A percentile compares a stretch with the other conserved stretches of the same genome.
phyloP scores from a whole-genome alignment of 345 rosid species.

The Salix koriyanagi region DNA sequence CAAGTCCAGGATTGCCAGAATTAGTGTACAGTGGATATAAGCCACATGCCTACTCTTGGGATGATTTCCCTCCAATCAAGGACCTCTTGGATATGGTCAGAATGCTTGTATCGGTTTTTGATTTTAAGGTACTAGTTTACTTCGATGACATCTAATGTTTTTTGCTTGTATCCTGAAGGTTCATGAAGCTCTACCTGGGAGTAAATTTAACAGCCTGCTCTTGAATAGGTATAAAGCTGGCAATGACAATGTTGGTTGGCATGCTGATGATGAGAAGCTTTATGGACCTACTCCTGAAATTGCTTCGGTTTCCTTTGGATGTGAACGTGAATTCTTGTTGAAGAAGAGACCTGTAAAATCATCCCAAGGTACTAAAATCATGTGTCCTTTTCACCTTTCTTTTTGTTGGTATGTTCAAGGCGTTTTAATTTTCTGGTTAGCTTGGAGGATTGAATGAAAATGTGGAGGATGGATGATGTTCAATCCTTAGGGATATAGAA shows the following conservation, averaged over 20 bases:
- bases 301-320: conserved; percentile 84
- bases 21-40: conserved; percentile 64
- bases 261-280: conserved; percentile 78
- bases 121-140: not conserved
- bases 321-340: conserved; percentile 75
- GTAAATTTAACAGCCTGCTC: conserved; percentile 79
- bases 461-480: not conserved
- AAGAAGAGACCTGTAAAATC: conserved; percentile 52
- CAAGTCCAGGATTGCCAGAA: conserved; percentile 57
- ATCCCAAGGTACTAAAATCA: conserved; percentile 38
- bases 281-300: conserved; percentile 70
- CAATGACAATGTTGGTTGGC: conserved; percentile 79
- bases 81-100: conserved; percentile 64
- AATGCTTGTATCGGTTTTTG: not conserved
- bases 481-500: too few species aligned
- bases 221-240: conserved; percentile 76
- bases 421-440: not conserved
- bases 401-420: not conserved
- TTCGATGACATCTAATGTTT: not conserved
- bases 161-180: conserved; percentile 44
- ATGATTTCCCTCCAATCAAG: conserved; percentile 76
- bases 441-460: not conserved
- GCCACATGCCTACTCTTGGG: conserved; percentile 73
- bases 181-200: conserved; percentile 61
- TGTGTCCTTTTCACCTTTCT: too few species aligned